phyloP scores from a whole-genome alignment of 257 asterid species.

The Solanum commersonii region DNA sequence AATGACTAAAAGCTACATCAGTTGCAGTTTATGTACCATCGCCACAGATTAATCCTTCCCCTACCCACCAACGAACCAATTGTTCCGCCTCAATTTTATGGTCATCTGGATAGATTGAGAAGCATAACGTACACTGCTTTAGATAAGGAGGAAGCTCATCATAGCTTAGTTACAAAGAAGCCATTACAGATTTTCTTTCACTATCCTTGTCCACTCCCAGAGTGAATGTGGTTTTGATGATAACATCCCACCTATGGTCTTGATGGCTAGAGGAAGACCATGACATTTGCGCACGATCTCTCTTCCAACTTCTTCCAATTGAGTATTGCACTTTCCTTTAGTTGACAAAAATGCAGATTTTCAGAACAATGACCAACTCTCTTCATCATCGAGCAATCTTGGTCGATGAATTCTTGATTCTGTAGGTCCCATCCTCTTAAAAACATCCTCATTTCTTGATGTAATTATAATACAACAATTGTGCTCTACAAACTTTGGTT shows the following conservation, averaged over 20 bases:
- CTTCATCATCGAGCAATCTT: background rate
- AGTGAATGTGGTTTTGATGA: background rate
- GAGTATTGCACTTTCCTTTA: background rate
- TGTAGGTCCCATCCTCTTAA: conserved; percentile 2
- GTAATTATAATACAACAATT: conserved; percentile 8
- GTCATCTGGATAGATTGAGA: conserved; percentile 20
- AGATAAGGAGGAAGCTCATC: conserved; percentile 19
- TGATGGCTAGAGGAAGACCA: conserved; percentile 22
- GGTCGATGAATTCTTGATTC: conserved; percentile 5
- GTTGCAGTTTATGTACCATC: conserved; percentile 4
- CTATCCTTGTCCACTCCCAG: background rate
- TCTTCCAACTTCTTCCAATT: conserved; percentile 1
- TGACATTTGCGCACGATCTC: conserved; percentile 11
- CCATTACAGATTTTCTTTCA: conserved; percentile 1
- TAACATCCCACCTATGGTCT: conserved; percentile 14
- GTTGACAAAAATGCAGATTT: conserved; percentile 4
- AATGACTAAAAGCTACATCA: conserved; percentile 1
- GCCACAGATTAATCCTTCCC: conserved; percentile 19
- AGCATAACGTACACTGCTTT: conserved; percentile 12
- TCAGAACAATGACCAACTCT: conserved; percentile 11
- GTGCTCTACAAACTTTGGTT: conserved; percentile 1
- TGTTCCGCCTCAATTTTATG: conserved; percentile 11
- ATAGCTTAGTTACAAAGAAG: conserved; percentile 16
- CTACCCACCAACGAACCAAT: conserved; percentile 12
- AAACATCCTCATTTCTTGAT: conserved; percentile 12